Conservation (phyloP, 805 yeast genomes). For the Vanderwaltozyma polyspora region DNA sequence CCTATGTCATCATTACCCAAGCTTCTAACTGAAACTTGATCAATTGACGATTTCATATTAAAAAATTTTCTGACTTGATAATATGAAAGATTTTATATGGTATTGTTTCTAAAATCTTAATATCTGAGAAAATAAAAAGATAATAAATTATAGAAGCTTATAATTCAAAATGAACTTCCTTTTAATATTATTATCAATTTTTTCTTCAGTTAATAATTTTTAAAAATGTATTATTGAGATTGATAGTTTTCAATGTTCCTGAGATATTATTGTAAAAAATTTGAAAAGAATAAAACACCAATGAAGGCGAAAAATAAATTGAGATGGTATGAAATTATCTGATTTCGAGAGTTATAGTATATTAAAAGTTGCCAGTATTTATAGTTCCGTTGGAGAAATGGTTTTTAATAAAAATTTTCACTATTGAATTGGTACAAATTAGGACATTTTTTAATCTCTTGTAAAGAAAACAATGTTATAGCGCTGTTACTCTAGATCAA, state of each 20-base stretch:
- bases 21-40: neutral
- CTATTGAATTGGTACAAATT: neutral
- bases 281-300: neutral
- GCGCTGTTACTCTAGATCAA: neutral
- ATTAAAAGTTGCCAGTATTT: constrained; percentile 1
- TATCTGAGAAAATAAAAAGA: too few species aligned
- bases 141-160: too few species aligned
- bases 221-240: too few species aligned
- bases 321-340: constrained; percentile 1
- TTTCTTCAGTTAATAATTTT: too few species aligned
- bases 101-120: too few species aligned
- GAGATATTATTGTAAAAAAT: too few species aligned
- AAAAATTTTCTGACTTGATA: too few species aligned
- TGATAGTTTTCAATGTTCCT: too few species aligned
- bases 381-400: constrained; percentile 5
- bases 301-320: neutral
- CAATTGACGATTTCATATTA: neutral
- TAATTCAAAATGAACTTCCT: too few species aligned
- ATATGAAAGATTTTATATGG: too few species aligned
- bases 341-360: neutral
- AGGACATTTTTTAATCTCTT: neutral
- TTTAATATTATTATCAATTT: too few species aligned
- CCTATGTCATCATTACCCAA: neutral
- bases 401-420: neutral
- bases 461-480: too few species aligned